Percentiles rank a stretch among this genome's conserved stretches.
Evolutionary conservation across 2,329 filamentous ascomycete species (phyloP).

Genomic region (Ascosphaera aggregata): DNA sequence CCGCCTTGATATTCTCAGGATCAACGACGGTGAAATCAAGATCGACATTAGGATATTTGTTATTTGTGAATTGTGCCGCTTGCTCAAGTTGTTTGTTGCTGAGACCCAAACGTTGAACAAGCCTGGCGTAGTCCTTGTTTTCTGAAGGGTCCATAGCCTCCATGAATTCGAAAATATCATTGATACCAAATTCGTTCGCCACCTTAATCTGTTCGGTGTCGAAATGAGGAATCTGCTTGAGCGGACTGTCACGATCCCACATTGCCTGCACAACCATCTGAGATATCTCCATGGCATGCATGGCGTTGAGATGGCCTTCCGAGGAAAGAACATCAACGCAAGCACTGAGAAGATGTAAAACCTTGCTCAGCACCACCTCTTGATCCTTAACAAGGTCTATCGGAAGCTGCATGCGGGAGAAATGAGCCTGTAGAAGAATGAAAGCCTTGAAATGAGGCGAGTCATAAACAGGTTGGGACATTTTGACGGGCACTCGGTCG

Average conservation of each 20-base stretch:
- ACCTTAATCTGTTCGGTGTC: conserved; percentile 59
- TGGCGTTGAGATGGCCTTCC: conserved; percentile 87
- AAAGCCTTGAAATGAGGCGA: conserved; percentile 98
- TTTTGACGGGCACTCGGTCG: conserved; percentile 84
- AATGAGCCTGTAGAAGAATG: conserved; percentile 90
- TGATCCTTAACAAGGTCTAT: conserved; percentile 94
- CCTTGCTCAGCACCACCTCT: conserved; percentile 62
- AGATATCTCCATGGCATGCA: conserved; percentile 97
- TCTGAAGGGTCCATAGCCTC: conserved; percentile 94
- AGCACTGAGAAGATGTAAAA: conserved; percentile 70
- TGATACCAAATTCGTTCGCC: conserved; percentile 60
- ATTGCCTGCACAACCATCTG: conserved; percentile 98
- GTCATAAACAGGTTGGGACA: conserved; percentile 57
- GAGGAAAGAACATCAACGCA: conserved; percentile 89
- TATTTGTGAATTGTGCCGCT: conserved; percentile 87
- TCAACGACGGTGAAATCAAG: conserved; percentile 75
- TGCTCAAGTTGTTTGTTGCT: conserved; percentile 63
- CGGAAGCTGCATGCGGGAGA: conserved; percentile 88
- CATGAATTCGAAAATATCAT: conserved; percentile 95
- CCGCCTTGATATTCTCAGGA: conserved; percentile 53
- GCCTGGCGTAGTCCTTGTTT: conserved; percentile 53
- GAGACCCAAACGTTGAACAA: conserved; percentile 58
- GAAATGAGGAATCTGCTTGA: conserved; percentile 97
- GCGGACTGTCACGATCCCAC: conserved; percentile 93
- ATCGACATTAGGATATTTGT: conserved; percentile 87